Conservation (phyloP, 148 eudicot species). For the Rhododendron mucronatum region DNA sequence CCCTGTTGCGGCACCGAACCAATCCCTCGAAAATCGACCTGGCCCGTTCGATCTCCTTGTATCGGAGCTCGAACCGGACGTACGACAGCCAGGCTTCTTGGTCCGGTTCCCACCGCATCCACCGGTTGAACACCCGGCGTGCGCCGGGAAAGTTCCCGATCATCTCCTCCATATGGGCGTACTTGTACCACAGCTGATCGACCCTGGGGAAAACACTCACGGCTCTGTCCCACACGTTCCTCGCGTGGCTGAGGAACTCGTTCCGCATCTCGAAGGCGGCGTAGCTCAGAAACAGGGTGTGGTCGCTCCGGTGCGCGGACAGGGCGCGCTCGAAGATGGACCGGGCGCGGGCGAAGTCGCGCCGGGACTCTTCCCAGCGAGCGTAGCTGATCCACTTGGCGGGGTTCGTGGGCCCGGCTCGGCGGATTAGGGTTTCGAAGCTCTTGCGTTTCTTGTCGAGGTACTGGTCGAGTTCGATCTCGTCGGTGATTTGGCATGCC, state of each 20-base stretch:
- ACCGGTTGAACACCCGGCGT: conserved; percentile 70
- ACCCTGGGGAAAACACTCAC: neutral
- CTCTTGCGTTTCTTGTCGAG: conserved; percentile 79
- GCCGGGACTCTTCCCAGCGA: conserved; percentile 87
- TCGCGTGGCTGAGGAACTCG: conserved; percentile 12
- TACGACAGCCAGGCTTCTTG: conserved; percentile 77
- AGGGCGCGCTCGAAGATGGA: conserved; percentile 19
- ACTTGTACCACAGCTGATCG: neutral
- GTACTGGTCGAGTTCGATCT: conserved; percentile 66
- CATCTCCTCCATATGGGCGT: conserved; percentile 75
- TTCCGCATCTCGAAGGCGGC: conserved; percentile 88
- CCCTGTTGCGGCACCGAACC: conserved; percentile 59
- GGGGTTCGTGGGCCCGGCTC: conserved; percentile 44
- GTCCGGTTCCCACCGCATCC: conserved; percentile 89
- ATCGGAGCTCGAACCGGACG: conserved; percentile 75
- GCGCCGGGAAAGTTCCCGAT: conserved; percentile 74
- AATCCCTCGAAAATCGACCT: conserved; percentile 69
- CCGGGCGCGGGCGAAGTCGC: conserved; percentile 63
- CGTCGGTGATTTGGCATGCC: conserved; percentile 75
- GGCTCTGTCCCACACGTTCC: neutral
- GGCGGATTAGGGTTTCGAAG: conserved; percentile 62
- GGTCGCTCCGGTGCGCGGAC: conserved; percentile 44
- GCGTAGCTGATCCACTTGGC: conserved; percentile 83
- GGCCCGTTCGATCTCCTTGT: conserved; percentile 77
- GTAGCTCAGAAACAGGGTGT: conserved; percentile 69